Evolutionary conservation across 768 basidiomycete genomes (phyloP), one percentile per base, ranked within the genome.

Genomic region (Mycena epipterygia): DNA sequence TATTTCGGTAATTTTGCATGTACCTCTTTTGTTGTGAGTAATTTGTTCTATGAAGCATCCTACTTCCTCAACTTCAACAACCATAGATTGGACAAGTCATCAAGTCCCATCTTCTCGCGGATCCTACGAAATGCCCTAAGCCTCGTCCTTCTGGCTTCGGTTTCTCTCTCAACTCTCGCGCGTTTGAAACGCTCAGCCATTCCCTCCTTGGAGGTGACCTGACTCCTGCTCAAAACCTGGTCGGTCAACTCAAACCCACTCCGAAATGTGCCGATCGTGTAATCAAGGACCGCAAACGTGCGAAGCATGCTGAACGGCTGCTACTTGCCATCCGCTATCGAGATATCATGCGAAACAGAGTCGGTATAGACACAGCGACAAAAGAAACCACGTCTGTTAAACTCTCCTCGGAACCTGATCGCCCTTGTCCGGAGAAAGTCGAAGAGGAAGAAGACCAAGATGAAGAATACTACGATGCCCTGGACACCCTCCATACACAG

Each of bases 11-110:
- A 59, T 30, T 17, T 49, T 13, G 67, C 59, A 0, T 53, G 58
- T 27, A 68, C 67, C 11, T 68, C 67, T 44, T 68, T 68, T 33
- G 39, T 68, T 29, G 67, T 62, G 32, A 61, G 67, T 41, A n/a
- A n/a, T 30, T 42, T 0, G 4, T 5, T 19, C 23, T 16, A n/a
- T 9, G 14, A 19, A 6, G 35, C 5, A 25, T 37, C 2, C 25
- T 5, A 16, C 27, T 25, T 17, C 25, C n/a, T 29, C 44, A 32
- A 57, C 33, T 49, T 37, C 19, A 32, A n/a, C n/a, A n/a, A 5
- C 17, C 44, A 29, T 13, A 68, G 67, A 57, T 27, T 4, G 67
- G 67, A 19, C 67, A 68, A 39, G 53, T 68, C 33, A 68, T 68
- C 32, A 68, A 63, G 33, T 9, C 67, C n/a, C 67, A 62, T 23